A percentile compares a stretch with the other conserved stretches of the same genome.
phyloP scores from a whole-genome alignment of 139 green algal genomes.

The Chlorella sorokiniana region DNA sequence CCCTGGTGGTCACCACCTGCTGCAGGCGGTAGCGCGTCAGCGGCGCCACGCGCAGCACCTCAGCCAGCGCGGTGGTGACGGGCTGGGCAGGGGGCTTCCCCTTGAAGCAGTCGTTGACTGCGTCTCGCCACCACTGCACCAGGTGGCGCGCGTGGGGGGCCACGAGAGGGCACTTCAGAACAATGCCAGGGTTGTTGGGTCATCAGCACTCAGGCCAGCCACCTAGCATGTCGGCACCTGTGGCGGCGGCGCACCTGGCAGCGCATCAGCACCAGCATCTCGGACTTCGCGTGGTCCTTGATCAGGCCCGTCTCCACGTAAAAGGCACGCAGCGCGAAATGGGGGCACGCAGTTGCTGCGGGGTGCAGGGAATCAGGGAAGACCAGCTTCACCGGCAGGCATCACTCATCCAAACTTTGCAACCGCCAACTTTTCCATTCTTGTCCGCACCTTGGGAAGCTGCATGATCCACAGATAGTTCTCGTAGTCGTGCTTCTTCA shows the following conservation, averaged over 20 bases:
- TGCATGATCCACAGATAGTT: conserved; percentile 76
- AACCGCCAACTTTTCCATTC: neutral
- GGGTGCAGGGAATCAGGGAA: neutral
- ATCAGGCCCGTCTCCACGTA: conserved; percentile 76
- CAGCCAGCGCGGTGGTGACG: conserved; percentile 55
- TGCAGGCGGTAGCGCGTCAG: conserved; percentile 73
- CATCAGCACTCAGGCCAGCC: neutral
- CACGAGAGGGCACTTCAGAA: neutral
- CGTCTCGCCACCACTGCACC: conserved; percentile 84
- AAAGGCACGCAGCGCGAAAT: conserved; percentile 79
- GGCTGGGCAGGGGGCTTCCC: conserved; percentile 54
- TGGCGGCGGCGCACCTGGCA: conserved; percentile 49
- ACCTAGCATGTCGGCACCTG: too few relatives aligned
- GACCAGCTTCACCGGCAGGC: too few relatives aligned
- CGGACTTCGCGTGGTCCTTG: conserved; percentile 52
- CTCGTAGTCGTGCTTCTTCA: conserved; percentile 64
- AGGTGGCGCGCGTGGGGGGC: too few relatives aligned
- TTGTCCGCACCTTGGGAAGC: conserved; percentile 53
- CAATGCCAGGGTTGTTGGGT: too few relatives aligned
- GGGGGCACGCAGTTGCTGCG: conserved; percentile 61
- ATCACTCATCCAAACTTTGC: too few relatives aligned
- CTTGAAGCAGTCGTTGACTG: conserved; percentile 62
- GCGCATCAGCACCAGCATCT: conserved; percentile 55
- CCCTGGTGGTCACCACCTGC: conserved; percentile 65
- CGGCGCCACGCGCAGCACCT: conserved; percentile 31